Percentiles rank a stretch among this genome's conserved stretches.
phyloP scores from a whole-genome alignment of 495 filamentous ascomycete genomes.

The Talaromyces borbonicus region DNA sequence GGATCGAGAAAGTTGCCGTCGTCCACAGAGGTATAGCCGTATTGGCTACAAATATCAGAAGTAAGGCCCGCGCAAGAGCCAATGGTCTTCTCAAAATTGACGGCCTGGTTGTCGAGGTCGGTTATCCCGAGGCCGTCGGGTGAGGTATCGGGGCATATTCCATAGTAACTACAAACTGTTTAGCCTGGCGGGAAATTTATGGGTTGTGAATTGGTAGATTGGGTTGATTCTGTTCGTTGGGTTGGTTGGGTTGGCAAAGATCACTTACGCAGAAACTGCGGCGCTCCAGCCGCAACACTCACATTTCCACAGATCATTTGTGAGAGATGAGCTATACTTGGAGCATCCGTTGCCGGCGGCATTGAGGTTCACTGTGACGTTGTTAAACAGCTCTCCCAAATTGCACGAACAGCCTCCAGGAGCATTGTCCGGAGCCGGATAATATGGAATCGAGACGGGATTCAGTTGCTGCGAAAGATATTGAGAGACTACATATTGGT shows the following conservation, averaged over 20 bases:
- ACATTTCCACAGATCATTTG: conserved; percentile 7
- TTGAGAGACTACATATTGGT: conserved; percentile 24
- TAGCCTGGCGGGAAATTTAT: not conserved
- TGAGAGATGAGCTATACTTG: not conserved
- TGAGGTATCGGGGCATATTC: conserved; percentile 14
- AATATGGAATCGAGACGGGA: conserved; percentile 23
- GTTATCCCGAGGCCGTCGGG: not conserved
- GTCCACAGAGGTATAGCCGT: conserved; percentile 6
- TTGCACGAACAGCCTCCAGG: conserved; percentile 25
- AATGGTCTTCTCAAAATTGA: not conserved
- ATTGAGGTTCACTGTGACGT: conserved; percentile 2
- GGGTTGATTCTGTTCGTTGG: no score
- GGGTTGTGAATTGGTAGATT: not conserved
- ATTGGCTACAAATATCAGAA: not conserved
- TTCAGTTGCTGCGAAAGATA: conserved; percentile 19
- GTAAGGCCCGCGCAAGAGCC: conserved; percentile 4
- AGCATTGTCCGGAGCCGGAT: conserved; percentile 22
- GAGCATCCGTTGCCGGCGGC: not conserved
- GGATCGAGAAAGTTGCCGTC: conserved; percentile 8
- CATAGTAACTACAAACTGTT: conserved; percentile 14
- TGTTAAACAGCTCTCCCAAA: conserved; percentile 18
- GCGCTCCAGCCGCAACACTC: conserved; percentile 17
- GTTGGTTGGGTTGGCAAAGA: not conserved
- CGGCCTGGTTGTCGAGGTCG: not conserved
- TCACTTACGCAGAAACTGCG: conserved; percentile 13